Conservation (phyloP, 768 basidiomycete genomes). For the Austroboletus festivus region DNA sequence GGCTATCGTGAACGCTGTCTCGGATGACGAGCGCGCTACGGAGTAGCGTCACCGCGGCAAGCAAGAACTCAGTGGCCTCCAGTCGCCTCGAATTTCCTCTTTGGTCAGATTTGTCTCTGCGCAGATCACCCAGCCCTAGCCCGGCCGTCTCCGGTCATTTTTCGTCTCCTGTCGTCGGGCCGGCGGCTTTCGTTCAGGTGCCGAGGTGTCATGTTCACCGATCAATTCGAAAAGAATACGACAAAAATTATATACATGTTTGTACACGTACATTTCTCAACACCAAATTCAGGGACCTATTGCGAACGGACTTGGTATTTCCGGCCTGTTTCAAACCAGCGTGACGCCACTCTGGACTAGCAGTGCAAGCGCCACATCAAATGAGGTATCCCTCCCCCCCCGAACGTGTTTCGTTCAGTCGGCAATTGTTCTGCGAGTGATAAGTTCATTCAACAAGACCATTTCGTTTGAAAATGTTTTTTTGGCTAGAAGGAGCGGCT, state of each 20-base stretch:
- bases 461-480: neutral
- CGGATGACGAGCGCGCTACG: conserved; percentile 10
- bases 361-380: neutral
- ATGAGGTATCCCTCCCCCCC: neutral
- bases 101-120: conserved; percentile 19
- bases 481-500: neutral
- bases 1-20: conserved; percentile 2
- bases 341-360: neutral
- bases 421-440: no score
- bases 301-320: neutral
- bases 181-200: conserved; percentile 33
- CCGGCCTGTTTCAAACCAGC: conserved; percentile 10
- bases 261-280: neutral
- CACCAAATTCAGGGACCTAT: conserved; percentile 2
- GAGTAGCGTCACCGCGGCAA: neutral
- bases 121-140: conserved; percentile 24
- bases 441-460: neutral
- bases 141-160: conserved; percentile 28
- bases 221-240: conserved; percentile 15
- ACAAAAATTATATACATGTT: neutral
- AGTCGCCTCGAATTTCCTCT: conserved; percentile 6
- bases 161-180: conserved; percentile 26
- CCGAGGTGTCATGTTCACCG: conserved; percentile 21
- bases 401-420: neutral
- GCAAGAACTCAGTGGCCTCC: neutral